These are phyloP conservation scores for Plasmodium vinckei DNA, from an alignment of 169 alveolate genomes.

Conservation along the genomic window DNA sequence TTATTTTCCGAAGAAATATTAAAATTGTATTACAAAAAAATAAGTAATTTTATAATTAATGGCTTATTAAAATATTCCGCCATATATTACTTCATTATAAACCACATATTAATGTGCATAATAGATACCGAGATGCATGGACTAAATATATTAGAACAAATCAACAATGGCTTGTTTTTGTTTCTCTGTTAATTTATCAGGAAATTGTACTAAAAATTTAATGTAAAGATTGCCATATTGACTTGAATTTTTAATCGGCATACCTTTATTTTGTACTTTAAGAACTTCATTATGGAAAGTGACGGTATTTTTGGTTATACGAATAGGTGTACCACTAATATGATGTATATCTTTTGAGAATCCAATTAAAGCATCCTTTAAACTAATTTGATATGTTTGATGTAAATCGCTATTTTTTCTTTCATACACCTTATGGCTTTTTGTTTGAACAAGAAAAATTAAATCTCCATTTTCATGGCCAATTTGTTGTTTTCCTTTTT, in stretches of 20 bases:
- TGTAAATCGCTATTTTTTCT: slow-evolving; percentile 88
- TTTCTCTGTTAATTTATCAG: slow-evolving; percentile 79
- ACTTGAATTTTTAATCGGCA: slow-evolving; percentile 83
- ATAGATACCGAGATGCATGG: neutral
- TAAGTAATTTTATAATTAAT: too few species aligned
- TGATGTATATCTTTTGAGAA: slow-evolving; percentile 83
- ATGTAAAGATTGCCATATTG: slow-evolving; percentile 85
- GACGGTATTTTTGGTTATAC: slow-evolving; percentile 81
- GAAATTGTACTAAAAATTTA: slow-evolving; percentile 83
- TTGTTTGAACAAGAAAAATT: slow-evolving; percentile 81
- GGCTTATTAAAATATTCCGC: too few species aligned
- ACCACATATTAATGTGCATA: too few species aligned
- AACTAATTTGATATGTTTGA: slow-evolving; percentile 83
- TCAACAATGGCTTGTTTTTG: slow-evolving; percentile 82
- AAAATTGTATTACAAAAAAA: too few species aligned
- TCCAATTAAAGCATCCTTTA: slow-evolving; percentile 87
- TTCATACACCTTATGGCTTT: slow-evolving; percentile 79
- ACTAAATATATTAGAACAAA: slow-evolving; percentile 12
- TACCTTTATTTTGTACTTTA: slow-evolving; percentile 83
- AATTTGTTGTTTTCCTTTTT: slow-evolving; percentile 88
- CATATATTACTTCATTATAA: too few species aligned
- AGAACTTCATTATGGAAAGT: slow-evolving; percentile 87
- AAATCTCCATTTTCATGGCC: slow-evolving; percentile 87
- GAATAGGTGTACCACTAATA: slow-evolving; percentile 82
- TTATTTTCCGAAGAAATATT: too few species aligned